A percentile compares a stretch with the other conserved stretches of the same genome.
Evolutionary conservation across 2,329 filamentous ascomycete species (phyloP).

Genomic region (Cladophialophora bantiana): DNA sequence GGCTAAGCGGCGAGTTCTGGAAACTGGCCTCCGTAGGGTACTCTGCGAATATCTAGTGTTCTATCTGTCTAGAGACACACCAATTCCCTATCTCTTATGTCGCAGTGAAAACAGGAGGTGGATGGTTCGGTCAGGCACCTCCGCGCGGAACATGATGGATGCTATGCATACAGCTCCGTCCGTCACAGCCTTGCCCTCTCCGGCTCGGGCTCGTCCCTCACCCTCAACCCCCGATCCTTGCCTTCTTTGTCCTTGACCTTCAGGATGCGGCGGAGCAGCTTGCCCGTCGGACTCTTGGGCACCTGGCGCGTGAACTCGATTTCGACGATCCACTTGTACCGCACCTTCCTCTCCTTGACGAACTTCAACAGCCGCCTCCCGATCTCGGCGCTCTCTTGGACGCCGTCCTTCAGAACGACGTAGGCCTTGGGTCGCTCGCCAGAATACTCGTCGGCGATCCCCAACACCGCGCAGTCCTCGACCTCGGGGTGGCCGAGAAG

Average conservation of each 20-base stretch:
- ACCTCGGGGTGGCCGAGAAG: slow-evolving; percentile 63
- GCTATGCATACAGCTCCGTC: not conserved
- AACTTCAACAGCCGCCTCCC: slow-evolving; percentile 55
- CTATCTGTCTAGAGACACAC: too few species aligned
- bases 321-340: slow-evolving; percentile 46
- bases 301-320: slow-evolving; percentile 57
- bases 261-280: slow-evolving; percentile 72
- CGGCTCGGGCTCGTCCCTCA: slow-evolving; percentile 33
- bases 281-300: slow-evolving; percentile 76
- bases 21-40: too few species aligned
- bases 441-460: slow-evolving; percentile 69
- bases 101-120: too few species aligned
- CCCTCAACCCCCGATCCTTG: slow-evolving; percentile 30
- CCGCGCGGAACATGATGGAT: too few species aligned
- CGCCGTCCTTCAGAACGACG: slow-evolving; percentile 88
- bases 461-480: slow-evolving; percentile 72
- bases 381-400: slow-evolving; percentile 63
- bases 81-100: too few species aligned
- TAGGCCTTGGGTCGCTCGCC: slow-evolving; percentile 66
- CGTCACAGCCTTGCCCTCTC: slow-evolving; percentile 65
- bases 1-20: too few species aligned
- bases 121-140: too few species aligned
- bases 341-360: slow-evolving; percentile 44
- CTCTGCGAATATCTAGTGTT: too few species aligned
- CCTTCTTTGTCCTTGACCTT: slow-evolving; percentile 47